A percentile compares a stretch with the other conserved stretches of the same genome.
Evolutionary conservation across 441 rosid species (phyloP).

Genomic region (Brassica hybrid): DNA sequence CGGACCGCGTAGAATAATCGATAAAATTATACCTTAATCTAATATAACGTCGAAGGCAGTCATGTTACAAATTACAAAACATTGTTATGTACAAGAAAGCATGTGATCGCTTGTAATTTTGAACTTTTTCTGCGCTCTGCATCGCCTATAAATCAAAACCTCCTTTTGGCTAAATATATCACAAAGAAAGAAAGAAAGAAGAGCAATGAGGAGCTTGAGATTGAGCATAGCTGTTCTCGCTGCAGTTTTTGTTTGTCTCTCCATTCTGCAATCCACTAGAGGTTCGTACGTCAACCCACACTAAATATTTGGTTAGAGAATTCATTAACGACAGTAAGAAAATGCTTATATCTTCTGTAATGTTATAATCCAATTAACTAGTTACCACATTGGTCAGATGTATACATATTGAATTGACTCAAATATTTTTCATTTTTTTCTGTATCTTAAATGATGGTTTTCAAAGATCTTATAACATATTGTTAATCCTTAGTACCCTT

Average conservation of each 20-base stretch:
- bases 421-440: too few species aligned
- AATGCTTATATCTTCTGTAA: too few species aligned
- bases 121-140: not conserved
- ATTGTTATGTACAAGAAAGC: not conserved
- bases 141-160: not conserved
- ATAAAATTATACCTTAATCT: not conserved
- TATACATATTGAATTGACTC: not conserved
- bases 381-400: not conserved
- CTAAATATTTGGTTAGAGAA: not conserved
- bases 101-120: not conserved
- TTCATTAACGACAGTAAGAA: not conserved
- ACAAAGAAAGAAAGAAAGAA: not conserved
- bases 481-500: too few species aligned
- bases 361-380: not conserved
- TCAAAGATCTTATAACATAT: too few species aligned
- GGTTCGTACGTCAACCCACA: not conserved
- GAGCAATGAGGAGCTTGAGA: not conserved
- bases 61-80: not conserved
- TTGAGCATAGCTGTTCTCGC: not conserved
- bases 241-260: constrained; percentile 3
- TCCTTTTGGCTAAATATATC: constrained; percentile 1
- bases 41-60: not conserved
- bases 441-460: too few species aligned
- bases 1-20: not conserved
- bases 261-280: not conserved